Conservation (phyloP, 1,284 basidiomycete species). For the Ganoderma resinaceum region DNA sequence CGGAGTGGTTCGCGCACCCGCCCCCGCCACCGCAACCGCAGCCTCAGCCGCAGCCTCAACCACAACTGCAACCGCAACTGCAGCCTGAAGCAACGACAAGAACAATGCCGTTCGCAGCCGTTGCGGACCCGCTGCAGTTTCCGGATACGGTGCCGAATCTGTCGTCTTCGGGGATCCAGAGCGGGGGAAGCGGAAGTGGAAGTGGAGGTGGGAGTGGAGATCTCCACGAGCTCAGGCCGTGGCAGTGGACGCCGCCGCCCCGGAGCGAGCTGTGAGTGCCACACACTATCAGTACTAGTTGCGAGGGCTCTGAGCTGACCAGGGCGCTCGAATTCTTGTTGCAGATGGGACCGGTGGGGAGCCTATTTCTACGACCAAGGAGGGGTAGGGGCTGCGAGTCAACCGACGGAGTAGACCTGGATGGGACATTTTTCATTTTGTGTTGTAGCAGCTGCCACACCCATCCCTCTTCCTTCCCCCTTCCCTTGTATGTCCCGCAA, state of each 20-base stretch:
- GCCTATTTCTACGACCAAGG: conserved; percentile 40
- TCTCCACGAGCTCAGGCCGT: neutral
- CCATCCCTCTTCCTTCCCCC: too few relatives aligned
- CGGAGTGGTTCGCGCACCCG: neutral
- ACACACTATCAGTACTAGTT: too few relatives aligned
- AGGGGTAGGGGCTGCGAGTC: neutral
- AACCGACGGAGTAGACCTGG: too few relatives aligned
- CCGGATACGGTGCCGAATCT: neutral
- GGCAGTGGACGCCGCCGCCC: neutral
- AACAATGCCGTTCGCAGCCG: too few relatives aligned
- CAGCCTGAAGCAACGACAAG: too few relatives aligned
- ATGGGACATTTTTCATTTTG: too few relatives aligned
- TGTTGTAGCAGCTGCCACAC: too few relatives aligned
- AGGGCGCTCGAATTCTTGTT: neutral
- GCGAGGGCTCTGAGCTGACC: neutral
- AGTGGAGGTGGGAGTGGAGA: neutral
- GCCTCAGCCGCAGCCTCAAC: too few relatives aligned
- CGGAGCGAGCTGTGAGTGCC: neutral
- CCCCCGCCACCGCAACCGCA: too few relatives aligned
- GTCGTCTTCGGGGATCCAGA: neutral
- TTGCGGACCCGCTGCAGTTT: conserved; percentile 29
- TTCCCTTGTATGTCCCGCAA: too few relatives aligned
- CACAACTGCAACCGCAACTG: too few relatives aligned
- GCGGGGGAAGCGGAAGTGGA: too few relatives aligned
- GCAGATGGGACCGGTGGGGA: neutral